Percentiles rank a stretch among this genome's conserved stretches.
phyloP scores from a whole-genome alignment of 257 asterid genomes.

The Solanum tarijense region DNA sequence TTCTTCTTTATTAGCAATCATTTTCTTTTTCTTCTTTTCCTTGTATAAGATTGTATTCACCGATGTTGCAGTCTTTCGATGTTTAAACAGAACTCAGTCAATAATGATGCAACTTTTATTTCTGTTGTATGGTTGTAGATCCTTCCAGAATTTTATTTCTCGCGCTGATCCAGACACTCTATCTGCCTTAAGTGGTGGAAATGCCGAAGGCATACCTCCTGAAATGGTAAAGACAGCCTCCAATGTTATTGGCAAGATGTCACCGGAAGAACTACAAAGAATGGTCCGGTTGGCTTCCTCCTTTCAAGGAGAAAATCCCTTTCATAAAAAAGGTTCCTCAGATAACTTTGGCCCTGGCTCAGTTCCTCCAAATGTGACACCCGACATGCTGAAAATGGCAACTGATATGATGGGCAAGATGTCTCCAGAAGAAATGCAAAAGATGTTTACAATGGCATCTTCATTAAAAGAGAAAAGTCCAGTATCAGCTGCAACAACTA shows the following conservation, averaged over 20 bases:
- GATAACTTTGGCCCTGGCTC: constrained; percentile 33
- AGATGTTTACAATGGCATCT: constrained; percentile 73
- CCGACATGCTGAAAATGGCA: constrained; percentile 90
- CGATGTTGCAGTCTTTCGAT: background rate
- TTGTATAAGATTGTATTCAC: background rate
- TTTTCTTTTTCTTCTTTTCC: background rate
- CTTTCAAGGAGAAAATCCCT: constrained; percentile 49
- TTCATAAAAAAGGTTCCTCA: constrained; percentile 20
- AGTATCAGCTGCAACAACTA: constrained; percentile 28
- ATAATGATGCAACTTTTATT: background rate
- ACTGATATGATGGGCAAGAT: constrained; percentile 78
- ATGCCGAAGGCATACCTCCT: constrained; percentile 66
- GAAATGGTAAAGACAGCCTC: constrained; percentile 86
- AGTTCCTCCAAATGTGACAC: constrained; percentile 45
- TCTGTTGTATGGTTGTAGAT: constrained; percentile 31
- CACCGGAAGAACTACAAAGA: constrained; percentile 78
- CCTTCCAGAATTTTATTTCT: constrained; percentile 76
- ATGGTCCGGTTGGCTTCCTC: constrained; percentile 81
- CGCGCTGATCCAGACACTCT: constrained; percentile 69
- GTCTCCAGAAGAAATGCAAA: constrained; percentile 71
- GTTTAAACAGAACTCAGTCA: background rate
- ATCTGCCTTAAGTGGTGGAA: constrained; percentile 65
- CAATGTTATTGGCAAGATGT: constrained; percentile 60
- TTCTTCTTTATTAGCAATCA: background rate
- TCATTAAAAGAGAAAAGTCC: constrained; percentile 51